These are phyloP conservation scores for Casaregolazyma lundiana DNA, from an alignment of 1,139 yeast species.

Conservation along the genomic window DNA sequence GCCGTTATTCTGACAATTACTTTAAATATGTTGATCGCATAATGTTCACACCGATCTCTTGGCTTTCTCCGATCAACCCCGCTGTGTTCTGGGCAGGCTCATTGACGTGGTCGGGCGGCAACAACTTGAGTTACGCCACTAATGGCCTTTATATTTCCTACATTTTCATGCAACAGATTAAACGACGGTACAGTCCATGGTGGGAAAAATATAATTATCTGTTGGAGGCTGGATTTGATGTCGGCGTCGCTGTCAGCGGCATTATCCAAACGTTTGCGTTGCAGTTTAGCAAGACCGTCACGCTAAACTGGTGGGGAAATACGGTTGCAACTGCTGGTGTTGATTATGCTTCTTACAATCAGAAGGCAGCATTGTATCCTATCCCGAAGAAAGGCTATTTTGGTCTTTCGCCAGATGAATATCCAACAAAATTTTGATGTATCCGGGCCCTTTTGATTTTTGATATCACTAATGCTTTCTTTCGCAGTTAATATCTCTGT, in stretches of 20 bases:
- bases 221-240: slow-evolving; percentile 49
- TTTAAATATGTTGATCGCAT: slow-evolving; percentile 23
- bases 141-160: slow-evolving; percentile 49
- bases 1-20: not conserved
- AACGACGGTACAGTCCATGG: slow-evolving; percentile 46
- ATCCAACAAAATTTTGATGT: slow-evolving; percentile 12
- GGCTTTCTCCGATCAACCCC: slow-evolving; percentile 38
- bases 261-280: slow-evolving; percentile 15
- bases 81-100: slow-evolving; percentile 48
- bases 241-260: slow-evolving; percentile 50
- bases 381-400: slow-evolving; percentile 18
- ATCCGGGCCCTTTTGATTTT: too few relatives aligned
- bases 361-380: slow-evolving; percentile 32
- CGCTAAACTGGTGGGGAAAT: slow-evolving; percentile 19
- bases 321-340: slow-evolving; percentile 14
- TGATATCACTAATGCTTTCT: too few relatives aligned
- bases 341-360: slow-evolving; percentile 24
- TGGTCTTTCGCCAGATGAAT: slow-evolving; percentile 31
- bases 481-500: too few relatives aligned
- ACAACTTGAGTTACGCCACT: slow-evolving; percentile 48
- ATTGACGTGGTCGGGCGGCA: slow-evolving; percentile 38
- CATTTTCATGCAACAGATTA: slow-evolving; percentile 49
- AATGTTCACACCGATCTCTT: slow-evolving; percentile 27
- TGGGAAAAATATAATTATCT: slow-evolving; percentile 65
- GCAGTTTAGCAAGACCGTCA: slow-evolving; percentile 6